Percentiles rank a stretch among this genome's conserved stretches.
phyloP scores from a whole-genome alignment of 306 rosid species.

The Prunus armeniaca region DNA sequence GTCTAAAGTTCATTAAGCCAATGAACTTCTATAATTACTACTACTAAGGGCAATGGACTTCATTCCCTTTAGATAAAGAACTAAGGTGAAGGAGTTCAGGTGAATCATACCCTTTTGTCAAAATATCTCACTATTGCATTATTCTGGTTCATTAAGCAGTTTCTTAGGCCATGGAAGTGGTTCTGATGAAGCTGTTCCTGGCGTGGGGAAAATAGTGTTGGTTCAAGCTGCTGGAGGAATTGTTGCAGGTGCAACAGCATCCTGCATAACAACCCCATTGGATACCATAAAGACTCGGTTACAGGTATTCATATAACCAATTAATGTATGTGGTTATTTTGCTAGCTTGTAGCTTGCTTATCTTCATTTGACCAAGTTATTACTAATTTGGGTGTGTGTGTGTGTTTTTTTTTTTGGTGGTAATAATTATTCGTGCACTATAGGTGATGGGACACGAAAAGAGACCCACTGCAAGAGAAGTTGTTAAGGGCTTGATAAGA shows the following conservation, averaged over 20 bases:
- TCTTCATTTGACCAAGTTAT: conserved; percentile 12
- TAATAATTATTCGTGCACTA: conserved; percentile 19
- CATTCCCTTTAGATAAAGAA: background rate
- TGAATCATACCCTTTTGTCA: background rate
- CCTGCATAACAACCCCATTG: conserved; percentile 83
- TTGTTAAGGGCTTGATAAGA: conserved; percentile 58
- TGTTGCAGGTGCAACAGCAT: conserved; percentile 82
- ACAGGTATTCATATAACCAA: conserved; percentile 55
- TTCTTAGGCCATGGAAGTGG: conserved; percentile 33
- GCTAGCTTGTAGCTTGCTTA: background rate
- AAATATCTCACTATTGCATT: conserved; percentile 3
- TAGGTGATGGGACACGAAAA: conserved; percentile 75
- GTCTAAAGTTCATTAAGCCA: background rate
- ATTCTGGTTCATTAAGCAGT: conserved; percentile 35
- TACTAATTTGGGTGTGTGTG: background rate
- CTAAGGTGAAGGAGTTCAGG: conserved; percentile 9
- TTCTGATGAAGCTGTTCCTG: conserved; percentile 40
- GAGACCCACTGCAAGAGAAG: conserved; percentile 63
- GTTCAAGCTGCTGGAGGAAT: conserved; percentile 89
- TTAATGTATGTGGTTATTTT: conserved; percentile 1
- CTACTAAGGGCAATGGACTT: background rate
- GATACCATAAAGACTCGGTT: conserved; percentile 94
- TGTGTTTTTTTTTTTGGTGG: conserved; percentile 7
- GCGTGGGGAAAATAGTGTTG: conserved; percentile 46
- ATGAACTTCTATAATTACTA: background rate